Conservation (phyloP, 2,329 filamentous ascomycete species). For the Pseudogymnoascus destructans region DNA sequence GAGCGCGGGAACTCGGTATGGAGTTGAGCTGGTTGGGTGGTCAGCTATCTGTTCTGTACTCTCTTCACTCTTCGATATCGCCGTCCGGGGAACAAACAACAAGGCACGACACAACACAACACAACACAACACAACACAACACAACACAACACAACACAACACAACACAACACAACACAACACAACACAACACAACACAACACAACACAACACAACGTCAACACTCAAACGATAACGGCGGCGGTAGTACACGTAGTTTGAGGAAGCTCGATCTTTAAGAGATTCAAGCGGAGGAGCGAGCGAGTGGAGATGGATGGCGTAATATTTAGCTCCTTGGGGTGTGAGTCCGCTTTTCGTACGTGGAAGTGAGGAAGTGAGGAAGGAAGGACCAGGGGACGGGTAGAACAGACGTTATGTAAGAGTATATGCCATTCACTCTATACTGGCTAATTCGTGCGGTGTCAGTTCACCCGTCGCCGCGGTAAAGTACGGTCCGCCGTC, state of each 20-base stretch:
- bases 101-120: background rate
- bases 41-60: background rate
- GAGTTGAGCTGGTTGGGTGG: background rate
- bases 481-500: background rate
- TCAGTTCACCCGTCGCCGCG: background rate
- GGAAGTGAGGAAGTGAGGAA: background rate
- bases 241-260: background rate
- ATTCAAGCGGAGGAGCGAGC: background rate
- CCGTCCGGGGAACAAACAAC: background rate
- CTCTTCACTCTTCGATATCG: background rate
- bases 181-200: background rate
- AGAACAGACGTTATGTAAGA: background rate
- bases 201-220: background rate
- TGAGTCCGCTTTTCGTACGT: background rate
- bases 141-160: background rate
- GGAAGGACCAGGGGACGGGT: background rate
- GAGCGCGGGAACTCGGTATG: background rate
- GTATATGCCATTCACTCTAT: background rate
- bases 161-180: background rate
- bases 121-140: background rate
- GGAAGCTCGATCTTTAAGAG: background rate
- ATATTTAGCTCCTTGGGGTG: background rate
- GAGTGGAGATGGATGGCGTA: conserved; percentile 1
- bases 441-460: background rate
- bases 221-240: background rate